These are phyloP conservation scores for Drechslerella stenobrocha DNA, from an alignment of 2,329 filamentous ascomycete species.

Conservation along the genomic window DNA sequence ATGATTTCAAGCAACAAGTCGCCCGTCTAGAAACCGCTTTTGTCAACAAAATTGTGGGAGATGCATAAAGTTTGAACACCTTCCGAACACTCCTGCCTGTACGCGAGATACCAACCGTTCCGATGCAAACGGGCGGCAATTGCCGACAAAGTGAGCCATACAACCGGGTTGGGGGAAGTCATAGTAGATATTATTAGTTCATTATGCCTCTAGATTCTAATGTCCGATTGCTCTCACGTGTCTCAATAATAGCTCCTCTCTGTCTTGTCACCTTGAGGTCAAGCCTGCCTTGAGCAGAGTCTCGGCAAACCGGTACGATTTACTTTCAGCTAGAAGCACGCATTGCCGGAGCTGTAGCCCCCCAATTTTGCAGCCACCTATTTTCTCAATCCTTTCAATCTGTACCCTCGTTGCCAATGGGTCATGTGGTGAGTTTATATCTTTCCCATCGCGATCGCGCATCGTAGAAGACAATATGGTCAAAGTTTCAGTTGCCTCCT, in stretches of 20 bases:
- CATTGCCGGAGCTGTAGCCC: conserved; percentile 18
- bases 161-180: too few relatives aligned
- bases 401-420: conserved; percentile 59
- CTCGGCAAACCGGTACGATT: conserved; percentile 10
- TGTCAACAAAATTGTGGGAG: conserved; percentile 74
- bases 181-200: too few relatives aligned
- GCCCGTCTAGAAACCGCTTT: conserved; percentile 81
- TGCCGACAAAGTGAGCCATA: too few relatives aligned
- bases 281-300: conserved; percentile 6
- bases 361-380: conserved; percentile 63
- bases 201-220: too few relatives aligned
- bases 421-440: not conserved
- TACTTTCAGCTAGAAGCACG: conserved; percentile 5
- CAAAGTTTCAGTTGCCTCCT: conserved; percentile 77
- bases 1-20: conserved; percentile 86
- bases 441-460: conserved; percentile 59
- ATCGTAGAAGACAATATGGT: conserved; percentile 67
- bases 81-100: too few relatives aligned
- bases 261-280: too few relatives aligned
- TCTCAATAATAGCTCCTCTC: not conserved
- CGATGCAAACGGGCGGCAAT: too few relatives aligned
- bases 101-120: too few relatives aligned
- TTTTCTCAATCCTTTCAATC: conserved; percentile 77
- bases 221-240: not conserved
- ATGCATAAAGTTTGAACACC: not conserved